A percentile compares a stretch with the other conserved stretches of the same genome.
These are phyloP conservation scores for Penicillium coprophilum DNA, from an alignment of 495 filamentous ascomycete species.

Conservation along the genomic window DNA sequence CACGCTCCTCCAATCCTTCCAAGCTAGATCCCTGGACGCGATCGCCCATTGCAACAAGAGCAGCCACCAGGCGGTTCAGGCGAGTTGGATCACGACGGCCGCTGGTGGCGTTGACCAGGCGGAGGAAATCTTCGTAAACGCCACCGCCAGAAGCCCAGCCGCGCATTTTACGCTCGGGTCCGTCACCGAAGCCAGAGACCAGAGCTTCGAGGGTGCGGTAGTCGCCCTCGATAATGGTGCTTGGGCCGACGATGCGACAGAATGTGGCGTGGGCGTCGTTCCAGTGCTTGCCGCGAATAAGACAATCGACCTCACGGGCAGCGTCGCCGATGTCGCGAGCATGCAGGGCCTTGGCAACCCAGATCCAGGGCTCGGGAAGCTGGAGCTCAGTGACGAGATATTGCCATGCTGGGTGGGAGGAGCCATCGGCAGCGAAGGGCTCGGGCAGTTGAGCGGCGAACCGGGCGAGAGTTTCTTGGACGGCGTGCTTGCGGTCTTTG, in stretches of 20 bases:
- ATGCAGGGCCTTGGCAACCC: slow-evolving; percentile 81
- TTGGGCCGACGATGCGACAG: slow-evolving; percentile 71
- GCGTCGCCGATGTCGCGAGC: slow-evolving; percentile 68
- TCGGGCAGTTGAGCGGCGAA: slow-evolving; percentile 45
- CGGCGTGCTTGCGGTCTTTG: slow-evolving; percentile 59
- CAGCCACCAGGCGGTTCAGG: slow-evolving; percentile 59
- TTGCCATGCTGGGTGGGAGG: slow-evolving; percentile 46
- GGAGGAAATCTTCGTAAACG: slow-evolving; percentile 79
- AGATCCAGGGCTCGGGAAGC: slow-evolving; percentile 76
- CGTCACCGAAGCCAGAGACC: slow-evolving; percentile 64
- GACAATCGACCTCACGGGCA: slow-evolving; percentile 65
- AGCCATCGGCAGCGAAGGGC: slow-evolving; percentile 57
- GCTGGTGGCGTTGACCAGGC: slow-evolving; percentile 47
- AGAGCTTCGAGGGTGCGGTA: slow-evolving; percentile 61
- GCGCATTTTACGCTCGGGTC: slow-evolving; percentile 45
- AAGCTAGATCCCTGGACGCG: slow-evolving; percentile 52
- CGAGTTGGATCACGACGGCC: slow-evolving; percentile 42
- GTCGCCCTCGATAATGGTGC: slow-evolving; percentile 74
- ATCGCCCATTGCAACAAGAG: slow-evolving; percentile 62
- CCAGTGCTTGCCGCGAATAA: slow-evolving; percentile 73
- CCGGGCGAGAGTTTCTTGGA: slow-evolving; percentile 68
- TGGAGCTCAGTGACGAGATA: slow-evolving; percentile 59
- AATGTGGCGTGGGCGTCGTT: slow-evolving; percentile 83
- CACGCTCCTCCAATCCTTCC: slow-evolving; percentile 74
- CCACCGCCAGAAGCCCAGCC: slow-evolving; percentile 76